A percentile compares a stretch with the other conserved stretches of the same genome.
Conservation (phyloP, 1,139 yeast genomes). For the Yamadazyma trypodendri region DNA sequence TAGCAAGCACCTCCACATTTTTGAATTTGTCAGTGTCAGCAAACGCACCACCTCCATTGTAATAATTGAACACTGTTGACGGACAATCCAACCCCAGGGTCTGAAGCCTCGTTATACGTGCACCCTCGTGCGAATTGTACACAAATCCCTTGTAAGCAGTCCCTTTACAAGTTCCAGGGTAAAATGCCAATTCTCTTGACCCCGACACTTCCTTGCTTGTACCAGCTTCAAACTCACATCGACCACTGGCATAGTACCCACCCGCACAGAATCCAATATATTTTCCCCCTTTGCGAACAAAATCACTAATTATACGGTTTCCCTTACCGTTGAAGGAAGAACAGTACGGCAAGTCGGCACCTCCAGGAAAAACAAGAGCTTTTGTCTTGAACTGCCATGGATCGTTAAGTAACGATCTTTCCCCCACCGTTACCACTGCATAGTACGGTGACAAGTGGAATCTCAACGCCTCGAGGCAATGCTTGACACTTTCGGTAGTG, state of each 20-base stretch:
- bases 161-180: conserved; percentile 81
- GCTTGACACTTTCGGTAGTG: conserved; percentile 81
- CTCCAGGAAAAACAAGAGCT: conserved; percentile 87
- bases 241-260: conserved; percentile 75
- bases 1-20: conserved; percentile 70
- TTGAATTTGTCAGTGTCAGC: conserved; percentile 63
- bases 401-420: conserved; percentile 62
- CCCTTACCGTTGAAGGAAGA: conserved; percentile 68
- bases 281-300: conserved; percentile 75
- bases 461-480: conserved; percentile 74
- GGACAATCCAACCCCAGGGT: conserved; percentile 30
- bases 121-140: conserved; percentile 75
- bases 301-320: conserved; percentile 57
- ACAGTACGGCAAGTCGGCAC: conserved; percentile 91
- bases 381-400: conserved; percentile 89
- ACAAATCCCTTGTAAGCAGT: conserved; percentile 77
- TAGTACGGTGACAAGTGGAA: conserved; percentile 81
- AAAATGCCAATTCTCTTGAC: conserved; percentile 73
- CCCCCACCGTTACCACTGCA: conserved; percentile 75
- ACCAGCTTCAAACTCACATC: conserved; percentile 84
- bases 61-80: conserved; percentile 41
- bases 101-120: conserved; percentile 54
- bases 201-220: conserved; percentile 82
- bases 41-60: conserved; percentile 89
- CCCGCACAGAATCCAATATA: conserved; percentile 96